phyloP scores from a whole-genome alignment of 176 grass and related monocot genomes.

The Paspalum notatum region DNA sequence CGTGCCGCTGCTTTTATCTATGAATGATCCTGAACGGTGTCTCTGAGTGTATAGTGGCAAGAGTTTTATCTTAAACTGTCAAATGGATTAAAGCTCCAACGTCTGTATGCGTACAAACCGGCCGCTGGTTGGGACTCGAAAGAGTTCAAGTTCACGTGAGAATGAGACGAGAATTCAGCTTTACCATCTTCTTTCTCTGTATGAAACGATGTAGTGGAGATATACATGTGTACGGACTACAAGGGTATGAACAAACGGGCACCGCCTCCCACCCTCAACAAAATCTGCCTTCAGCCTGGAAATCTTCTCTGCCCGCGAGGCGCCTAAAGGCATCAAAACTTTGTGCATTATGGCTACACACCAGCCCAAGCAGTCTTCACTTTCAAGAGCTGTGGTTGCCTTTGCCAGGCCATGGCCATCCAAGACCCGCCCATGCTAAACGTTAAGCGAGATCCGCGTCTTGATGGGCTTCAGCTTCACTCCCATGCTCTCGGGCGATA shows the following conservation, averaged over 20 bases:
- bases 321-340: slow-evolving; percentile 47
- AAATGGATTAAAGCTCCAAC: background rate
- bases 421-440: slow-evolving; percentile 35
- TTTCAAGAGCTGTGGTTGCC: slow-evolving; percentile 43
- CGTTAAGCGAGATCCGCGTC: slow-evolving; percentile 62
- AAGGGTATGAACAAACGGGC: slow-evolving; percentile 55
- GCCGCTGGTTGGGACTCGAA: too few relatives aligned
- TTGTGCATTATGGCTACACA: slow-evolving; percentile 26
- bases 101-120: background rate
- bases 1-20: too few relatives aligned
- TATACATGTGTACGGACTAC: slow-evolving; percentile 72
- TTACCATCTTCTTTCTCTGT: slow-evolving; percentile 42
- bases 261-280: slow-evolving; percentile 35
- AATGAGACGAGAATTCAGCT: background rate
- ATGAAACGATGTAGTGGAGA: slow-evolving; percentile 40
- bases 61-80: too few relatives aligned
- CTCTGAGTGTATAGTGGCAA: too few relatives aligned
- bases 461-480: slow-evolving; percentile 98
- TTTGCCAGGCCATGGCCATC: slow-evolving; percentile 27
- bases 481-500: slow-evolving; percentile 98
- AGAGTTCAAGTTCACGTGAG: background rate
- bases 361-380: slow-evolving; percentile 44
- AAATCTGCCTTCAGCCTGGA: slow-evolving; percentile 52
- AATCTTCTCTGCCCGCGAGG: slow-evolving; percentile 16
- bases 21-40: too few relatives aligned